These are phyloP conservation scores for Tylopilus sp. DNA, from an alignment of 1,284 basidiomycete species.

Conservation along the genomic window DNA sequence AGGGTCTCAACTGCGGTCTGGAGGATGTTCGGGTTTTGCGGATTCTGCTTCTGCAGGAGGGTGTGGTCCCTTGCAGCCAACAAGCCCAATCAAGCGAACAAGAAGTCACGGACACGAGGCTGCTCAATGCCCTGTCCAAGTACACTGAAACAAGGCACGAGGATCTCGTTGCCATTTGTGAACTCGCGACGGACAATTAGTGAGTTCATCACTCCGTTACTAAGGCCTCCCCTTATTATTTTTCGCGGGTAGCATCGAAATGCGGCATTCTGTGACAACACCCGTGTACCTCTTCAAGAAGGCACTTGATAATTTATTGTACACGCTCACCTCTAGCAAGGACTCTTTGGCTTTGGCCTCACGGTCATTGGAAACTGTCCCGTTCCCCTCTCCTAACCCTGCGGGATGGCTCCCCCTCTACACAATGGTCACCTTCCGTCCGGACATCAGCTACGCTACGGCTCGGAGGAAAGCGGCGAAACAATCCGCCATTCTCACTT, in stretches of 20 bases:
- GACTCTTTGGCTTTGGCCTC: slow-evolving; percentile 41
- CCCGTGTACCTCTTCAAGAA: slow-evolving; percentile 79
- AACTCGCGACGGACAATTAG: slow-evolving; percentile 96
- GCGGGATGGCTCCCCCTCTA: slow-evolving; percentile 90
- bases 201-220: slow-evolving; percentile 45
- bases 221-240: slow-evolving; percentile 23
- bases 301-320: slow-evolving; percentile 75
- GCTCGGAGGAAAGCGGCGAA: slow-evolving; percentile 59
- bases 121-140: slow-evolving; percentile 64
- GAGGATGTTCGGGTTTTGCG: slow-evolving; percentile 94
- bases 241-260: slow-evolving; percentile 67
- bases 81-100: slow-evolving; percentile 35
- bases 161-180: slow-evolving; percentile 87
- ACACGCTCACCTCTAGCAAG: slow-evolving; percentile 52
- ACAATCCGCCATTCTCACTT: slow-evolving; percentile 53
- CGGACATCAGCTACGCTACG: slow-evolving; percentile 85
- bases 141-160: slow-evolving; percentile 83
- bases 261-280: slow-evolving; percentile 90
- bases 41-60: slow-evolving; percentile 67
- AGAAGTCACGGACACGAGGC: slow-evolving; percentile 46
- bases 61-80: slow-evolving; percentile 46
- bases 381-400: slow-evolving; percentile 55
- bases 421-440: slow-evolving; percentile 96
- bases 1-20: slow-evolving; percentile 96
- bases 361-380: slow-evolving; percentile 41